These are phyloP conservation scores for Ganoderma lingzhi DNA, from an alignment of 1,284 basidiomycete species.

Conservation along the genomic window DNA sequence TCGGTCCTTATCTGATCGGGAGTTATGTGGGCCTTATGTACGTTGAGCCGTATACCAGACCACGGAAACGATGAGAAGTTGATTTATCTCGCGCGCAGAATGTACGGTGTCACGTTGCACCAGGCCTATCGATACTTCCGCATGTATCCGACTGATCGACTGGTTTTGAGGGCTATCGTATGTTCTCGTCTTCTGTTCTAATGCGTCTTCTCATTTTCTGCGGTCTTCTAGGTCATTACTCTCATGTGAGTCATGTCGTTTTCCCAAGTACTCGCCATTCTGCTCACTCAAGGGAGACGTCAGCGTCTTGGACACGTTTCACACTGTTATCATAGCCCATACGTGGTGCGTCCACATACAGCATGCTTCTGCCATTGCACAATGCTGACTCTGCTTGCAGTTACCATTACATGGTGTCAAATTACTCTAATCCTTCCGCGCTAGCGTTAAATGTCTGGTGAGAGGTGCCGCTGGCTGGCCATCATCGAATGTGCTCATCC, in stretches of 20 bases:
- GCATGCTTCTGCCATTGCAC: not conserved
- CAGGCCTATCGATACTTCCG: slow-evolving; percentile 3
- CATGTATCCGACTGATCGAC: not conserved
- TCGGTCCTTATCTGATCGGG: slow-evolving; percentile 5
- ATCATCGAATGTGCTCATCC: not conserved
- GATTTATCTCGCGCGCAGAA: not conserved
- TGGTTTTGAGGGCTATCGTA: slow-evolving; percentile 2
- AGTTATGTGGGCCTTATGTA: slow-evolving; percentile 4
- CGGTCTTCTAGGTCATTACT: not conserved
- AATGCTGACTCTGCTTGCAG: not conserved
- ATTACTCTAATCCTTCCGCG: not conserved
- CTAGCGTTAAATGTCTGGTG: slow-evolving; percentile 5
- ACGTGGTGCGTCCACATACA: not conserved
- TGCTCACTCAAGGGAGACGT: not conserved
- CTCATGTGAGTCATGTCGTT: not conserved
- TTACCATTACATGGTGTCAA: slow-evolving; percentile 7
- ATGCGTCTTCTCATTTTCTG: not conserved
- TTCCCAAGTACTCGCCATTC: not conserved
- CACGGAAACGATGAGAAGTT: not conserved
- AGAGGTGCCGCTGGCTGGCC: not conserved
- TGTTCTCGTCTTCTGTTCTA: not conserved
- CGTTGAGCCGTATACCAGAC: not conserved
- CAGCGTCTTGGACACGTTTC: slow-evolving; percentile 1
- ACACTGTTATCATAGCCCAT: not conserved
- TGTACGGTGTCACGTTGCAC: slow-evolving; percentile 1